Evolutionary conservation across 345 rosid species (phyloP), one percentile per base, ranked within the genome.

Genomic region (Trapa bicornis): DNA sequence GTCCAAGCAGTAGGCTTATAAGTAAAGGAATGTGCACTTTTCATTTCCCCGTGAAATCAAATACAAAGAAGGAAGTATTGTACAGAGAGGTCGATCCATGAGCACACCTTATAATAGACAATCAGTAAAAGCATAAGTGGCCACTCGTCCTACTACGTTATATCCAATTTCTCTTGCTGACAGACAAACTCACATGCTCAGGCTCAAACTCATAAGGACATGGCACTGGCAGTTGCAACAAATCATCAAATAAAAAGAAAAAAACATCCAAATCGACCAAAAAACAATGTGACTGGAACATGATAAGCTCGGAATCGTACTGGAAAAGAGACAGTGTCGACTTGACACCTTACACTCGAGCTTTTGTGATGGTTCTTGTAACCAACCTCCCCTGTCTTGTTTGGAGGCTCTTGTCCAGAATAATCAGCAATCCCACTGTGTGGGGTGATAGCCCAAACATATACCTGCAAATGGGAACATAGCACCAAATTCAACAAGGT

Each of bases 361-460:
- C 85, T 82, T 85, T 54, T 54, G 60, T 54, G 29, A 54, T 92
- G 1, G 88, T 80, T 75, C 91, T 92, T 70, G 87, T 74, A 58
- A 87, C 84, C 72, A 88, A 89, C 85, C 91, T 86, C 91, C 86
- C 80, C 73, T 84, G 91, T 78, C 86, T 75, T 61, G 74, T 73
- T n/a, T 75, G 80, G 56, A 93, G 85, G 56, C 77, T 82, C 74
- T 86, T 87, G 71, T 94, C 96, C 70, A 94, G 72, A 68, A 94
- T 87, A 83, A 94, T 79, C 65, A 85, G 82, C 87, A 94, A 80
- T 75, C 99, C 99, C n/a, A 72, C 79, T 56, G 81, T 80, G 77
- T 76, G 79, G 50, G 87, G 75, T 47, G 97, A 80, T 61, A 87
- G 70, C 72, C 91, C 96, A 71, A 64, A 87, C 78, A 77, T 69